Percentiles rank a stretch among this genome's conserved stretches.
phyloP scores from a whole-genome alignment of 2,329 filamentous ascomycete species.

The Nakataea oryzae region DNA sequence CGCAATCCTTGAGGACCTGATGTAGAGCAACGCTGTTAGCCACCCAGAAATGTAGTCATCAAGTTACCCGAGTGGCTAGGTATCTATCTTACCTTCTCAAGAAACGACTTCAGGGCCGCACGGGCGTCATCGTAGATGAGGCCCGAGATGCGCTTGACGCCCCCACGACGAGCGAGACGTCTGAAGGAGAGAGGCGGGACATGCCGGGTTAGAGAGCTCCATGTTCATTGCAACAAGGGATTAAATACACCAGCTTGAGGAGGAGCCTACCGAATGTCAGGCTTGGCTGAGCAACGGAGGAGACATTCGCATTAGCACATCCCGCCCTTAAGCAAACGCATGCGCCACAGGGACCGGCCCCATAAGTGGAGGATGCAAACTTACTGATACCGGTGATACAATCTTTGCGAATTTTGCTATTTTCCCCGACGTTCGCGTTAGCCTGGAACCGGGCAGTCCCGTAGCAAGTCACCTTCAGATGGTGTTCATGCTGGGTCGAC shows the following conservation, averaged over 20 bases:
- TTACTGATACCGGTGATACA: conserved; percentile 39
- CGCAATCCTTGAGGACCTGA: conserved; percentile 28
- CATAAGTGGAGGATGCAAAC: conserved; percentile 15
- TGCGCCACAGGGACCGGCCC: conserved; percentile 1
- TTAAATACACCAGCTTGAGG: not conserved
- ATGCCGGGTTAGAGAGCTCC: not conserved
- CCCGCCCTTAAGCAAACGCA: not conserved
- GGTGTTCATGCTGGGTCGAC: not conserved
- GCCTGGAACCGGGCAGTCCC: not conserved
- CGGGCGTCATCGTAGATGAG: conserved; percentile 55
- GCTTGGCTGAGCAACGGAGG: conserved; percentile 30
- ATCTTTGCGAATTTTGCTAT: conserved; percentile 38
- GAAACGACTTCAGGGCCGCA: conserved; percentile 32
- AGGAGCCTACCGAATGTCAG: conserved; percentile 36
- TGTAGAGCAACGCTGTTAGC: not conserved
- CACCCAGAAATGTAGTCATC: not conserved
- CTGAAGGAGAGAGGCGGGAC: conserved; percentile 21
- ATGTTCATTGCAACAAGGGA: not conserved
- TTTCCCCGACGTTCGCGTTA: not conserved
- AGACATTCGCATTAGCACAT: not conserved
- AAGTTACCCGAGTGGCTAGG: not conserved
- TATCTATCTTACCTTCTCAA: conserved; percentile 44
- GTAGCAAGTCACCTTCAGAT: not conserved
- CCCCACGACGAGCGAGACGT: conserved; percentile 63
- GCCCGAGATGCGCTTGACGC: conserved; percentile 62